Base-by-base conservation (phyloP, 306 rosid genomes). In the Acmispon strigosus region DNA sequence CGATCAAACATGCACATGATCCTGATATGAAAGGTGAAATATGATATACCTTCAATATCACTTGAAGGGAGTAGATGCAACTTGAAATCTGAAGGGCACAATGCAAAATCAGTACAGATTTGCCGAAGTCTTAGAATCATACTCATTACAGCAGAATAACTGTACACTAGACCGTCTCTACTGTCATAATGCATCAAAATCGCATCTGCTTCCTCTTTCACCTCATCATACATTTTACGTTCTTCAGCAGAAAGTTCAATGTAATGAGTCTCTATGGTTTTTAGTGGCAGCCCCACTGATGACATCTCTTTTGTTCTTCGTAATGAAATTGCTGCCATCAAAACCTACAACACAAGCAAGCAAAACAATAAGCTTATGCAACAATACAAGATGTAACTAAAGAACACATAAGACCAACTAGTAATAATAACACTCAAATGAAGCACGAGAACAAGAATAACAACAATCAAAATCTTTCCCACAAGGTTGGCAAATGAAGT, bases 251-350 rank as follows among this genome's bases (percentile, higher is more conserved):
- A 80, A 77, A 92, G 95, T 29, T 87, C 95, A 74, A 87, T 73
- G 48, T 73, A 83, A 74, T 67, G 76, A 41, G 81, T 89, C 85
- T 92, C 96, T 0, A 80, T 45, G 32, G 83, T 82, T 85, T 89
- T 92, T 1, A 83, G 76, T 18, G 96, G 96, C 83, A 92, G 72
- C 75, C 86, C 92, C 14, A 82, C 72, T 79, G 87, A 75, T 72
- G 65, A 82, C 42, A 66, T 76, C 44, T 87, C 95, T 72, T 89
- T 92, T 29, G 89, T 87, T 87, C 96, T 83, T 64, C 98, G 84
- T 68, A 92, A 69, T 24, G 96, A 86, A 69, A 92, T 86, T 41
- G 92, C 86, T 41, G 77, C 88, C 90, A 92, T 86, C 78, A 92
- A 65, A 72, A 78, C 85, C 95, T 87, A 83, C 57, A 53, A 16